Conservation (phyloP, 2,329 filamentous ascomycete genomes). For the Cercospora zeae-maydis region DNA sequence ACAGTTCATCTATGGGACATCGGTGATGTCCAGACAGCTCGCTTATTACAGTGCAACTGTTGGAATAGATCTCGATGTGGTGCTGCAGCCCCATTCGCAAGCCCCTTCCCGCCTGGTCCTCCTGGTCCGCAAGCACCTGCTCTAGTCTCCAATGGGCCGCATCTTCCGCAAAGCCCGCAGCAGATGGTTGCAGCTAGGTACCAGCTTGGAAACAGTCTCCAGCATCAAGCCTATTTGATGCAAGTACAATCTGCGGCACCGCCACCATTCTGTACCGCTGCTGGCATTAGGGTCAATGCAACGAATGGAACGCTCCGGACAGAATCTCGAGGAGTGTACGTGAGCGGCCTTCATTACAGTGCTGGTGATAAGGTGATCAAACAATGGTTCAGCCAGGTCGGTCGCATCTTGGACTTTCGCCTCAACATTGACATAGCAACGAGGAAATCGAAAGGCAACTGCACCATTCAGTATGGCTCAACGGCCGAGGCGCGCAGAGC, state of each 20-base stretch:
- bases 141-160: background rate
- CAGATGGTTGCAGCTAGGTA: background rate
- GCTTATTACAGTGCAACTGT: slow-evolving; percentile 29
- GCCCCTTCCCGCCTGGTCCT: background rate
- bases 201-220: background rate
- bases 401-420: slow-evolving; percentile 28
- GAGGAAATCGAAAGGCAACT: slow-evolving; percentile 32
- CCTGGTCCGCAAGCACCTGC: background rate
- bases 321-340: slow-evolving; percentile 32
- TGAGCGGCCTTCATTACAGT: slow-evolving; percentile 31
- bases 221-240: background rate
- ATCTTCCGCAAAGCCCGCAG: background rate
- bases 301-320: slow-evolving; percentile 25
- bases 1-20: slow-evolving; percentile 33
- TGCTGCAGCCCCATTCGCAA: background rate
- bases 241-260: background rate
- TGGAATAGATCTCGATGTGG: background rate
- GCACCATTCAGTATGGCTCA: slow-evolving; percentile 29
- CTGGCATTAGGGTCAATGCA: slow-evolving; percentile 30
- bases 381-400: slow-evolving; percentile 27
- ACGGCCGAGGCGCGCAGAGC: slow-evolving; percentile 28
- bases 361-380: slow-evolving; percentile 28
- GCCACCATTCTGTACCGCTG: slow-evolving; percentile 15
- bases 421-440: slow-evolving; percentile 27
- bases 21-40: slow-evolving; percentile 14